Percentiles rank a stretch among this genome's conserved stretches.
Evolutionary conservation across 2,329 filamentous ascomycete genomes (phyloP).

Genomic region (Trichoderma afroharzianum): DNA sequence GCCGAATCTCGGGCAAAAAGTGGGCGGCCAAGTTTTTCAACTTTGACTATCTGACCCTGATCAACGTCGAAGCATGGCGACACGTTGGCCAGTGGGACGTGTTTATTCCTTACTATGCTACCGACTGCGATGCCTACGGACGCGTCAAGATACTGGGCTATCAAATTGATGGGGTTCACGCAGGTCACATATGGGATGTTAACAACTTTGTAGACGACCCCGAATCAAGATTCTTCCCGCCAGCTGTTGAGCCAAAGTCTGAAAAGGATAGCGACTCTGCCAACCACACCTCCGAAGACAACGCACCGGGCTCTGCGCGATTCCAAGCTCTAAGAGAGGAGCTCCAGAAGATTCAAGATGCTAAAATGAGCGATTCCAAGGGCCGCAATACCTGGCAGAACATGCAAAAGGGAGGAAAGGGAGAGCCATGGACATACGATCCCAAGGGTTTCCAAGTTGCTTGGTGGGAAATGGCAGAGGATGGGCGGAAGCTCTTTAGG

Average conservation of each 20-base stretch:
- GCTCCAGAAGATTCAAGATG: constrained; percentile 4
- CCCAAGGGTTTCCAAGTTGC: constrained; percentile 4
- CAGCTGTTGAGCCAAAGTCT: not conserved
- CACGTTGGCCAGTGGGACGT: constrained; percentile 11
- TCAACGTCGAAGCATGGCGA: constrained; percentile 11
- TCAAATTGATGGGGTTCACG: not conserved
- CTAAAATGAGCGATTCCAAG: not conserved
- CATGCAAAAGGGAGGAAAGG: constrained; percentile 15
- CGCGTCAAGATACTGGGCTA: constrained; percentile 5
- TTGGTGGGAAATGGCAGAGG: constrained; percentile 14
- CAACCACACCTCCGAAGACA: not conserved
- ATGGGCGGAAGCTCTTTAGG: not conserved
- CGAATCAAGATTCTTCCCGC: constrained; percentile 3
- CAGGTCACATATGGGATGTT: constrained; percentile 10
- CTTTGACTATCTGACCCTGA: constrained; percentile 10
- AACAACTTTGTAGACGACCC: not conserved
- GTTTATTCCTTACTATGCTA: constrained; percentile 11
- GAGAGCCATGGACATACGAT: constrained; percentile 14
- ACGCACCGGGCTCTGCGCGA: not conserved
- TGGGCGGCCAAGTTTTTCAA: constrained; percentile 16
- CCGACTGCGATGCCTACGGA: constrained; percentile 11
- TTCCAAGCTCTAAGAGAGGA: not conserved
- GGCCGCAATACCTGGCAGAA: constrained; percentile 16
- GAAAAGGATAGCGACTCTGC: not conserved
- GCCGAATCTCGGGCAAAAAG: not conserved